Percentiles rank a stretch among this genome's conserved stretches.
phyloP scores from a whole-genome alignment of 176 grass and related monocot genomes.

The Zea luxurians region DNA sequence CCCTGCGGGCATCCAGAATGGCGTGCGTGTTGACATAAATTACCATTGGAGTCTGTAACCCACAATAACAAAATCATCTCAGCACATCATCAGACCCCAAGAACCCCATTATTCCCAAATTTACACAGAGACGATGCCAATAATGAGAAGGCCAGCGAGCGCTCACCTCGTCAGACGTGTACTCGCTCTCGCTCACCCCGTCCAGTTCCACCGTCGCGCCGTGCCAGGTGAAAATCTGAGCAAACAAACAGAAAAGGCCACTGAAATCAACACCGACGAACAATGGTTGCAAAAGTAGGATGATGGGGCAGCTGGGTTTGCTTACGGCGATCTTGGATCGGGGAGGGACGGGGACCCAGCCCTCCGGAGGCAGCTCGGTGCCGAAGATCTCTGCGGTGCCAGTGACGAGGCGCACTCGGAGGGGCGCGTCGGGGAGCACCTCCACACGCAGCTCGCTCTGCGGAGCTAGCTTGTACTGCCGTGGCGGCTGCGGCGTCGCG shows the following conservation, averaged over 20 bases:
- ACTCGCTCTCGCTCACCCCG: slow-evolving; percentile 82
- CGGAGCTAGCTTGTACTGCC: slow-evolving; percentile 62
- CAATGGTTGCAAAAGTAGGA: neutral
- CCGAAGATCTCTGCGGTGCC: slow-evolving; percentile 95
- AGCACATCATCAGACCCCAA: neutral
- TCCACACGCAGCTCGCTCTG: slow-evolving; percentile 88
- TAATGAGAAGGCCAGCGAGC: neutral
- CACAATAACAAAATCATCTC: neutral
- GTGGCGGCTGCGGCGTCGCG: slow-evolving; percentile 31
- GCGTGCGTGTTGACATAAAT: slow-evolving; percentile 77
- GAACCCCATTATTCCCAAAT: slow-evolving; percentile 9
- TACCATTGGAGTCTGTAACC: slow-evolving; percentile 74
- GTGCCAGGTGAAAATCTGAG: slow-evolving; percentile 88
- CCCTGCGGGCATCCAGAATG: slow-evolving; percentile 71
- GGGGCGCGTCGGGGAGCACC: slow-evolving; percentile 62
- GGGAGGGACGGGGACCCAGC: slow-evolving; percentile 77
- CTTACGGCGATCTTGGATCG: slow-evolving; percentile 80
- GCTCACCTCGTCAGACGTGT: slow-evolving; percentile 78
- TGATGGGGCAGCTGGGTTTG: neutral
- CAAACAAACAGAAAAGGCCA: neutral
- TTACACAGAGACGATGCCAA: neutral
- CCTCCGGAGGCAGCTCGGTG: slow-evolving; percentile 78
- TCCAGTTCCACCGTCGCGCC: slow-evolving; percentile 84
- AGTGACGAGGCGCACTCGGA: slow-evolving; percentile 72
- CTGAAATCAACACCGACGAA: neutral